A percentile compares a stretch with the other conserved stretches of the same genome.
Conservation (phyloP, 163 green algal species). For the Chlorella variabilis region DNA sequence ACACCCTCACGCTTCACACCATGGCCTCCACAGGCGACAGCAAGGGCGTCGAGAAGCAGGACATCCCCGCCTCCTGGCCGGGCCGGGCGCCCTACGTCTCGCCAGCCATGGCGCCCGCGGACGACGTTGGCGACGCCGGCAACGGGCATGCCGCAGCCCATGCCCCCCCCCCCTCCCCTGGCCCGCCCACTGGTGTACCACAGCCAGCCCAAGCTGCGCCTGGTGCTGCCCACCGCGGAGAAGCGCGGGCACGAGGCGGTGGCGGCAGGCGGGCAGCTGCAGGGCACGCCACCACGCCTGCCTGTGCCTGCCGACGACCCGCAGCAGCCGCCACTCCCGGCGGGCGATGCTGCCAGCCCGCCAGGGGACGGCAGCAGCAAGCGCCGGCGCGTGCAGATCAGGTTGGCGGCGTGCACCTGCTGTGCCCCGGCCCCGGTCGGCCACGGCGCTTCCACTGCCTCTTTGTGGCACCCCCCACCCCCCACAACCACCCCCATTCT, state of each 20-base stretch:
- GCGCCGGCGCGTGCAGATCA: neutral
- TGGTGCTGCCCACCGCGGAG: neutral
- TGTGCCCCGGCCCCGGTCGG: no score
- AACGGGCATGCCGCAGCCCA: no score
- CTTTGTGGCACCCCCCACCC: no score
- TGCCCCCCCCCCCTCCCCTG: no score
- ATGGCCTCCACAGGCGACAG: neutral
- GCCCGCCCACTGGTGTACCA: neutral
- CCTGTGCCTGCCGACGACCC: no score
- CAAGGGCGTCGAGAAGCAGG: neutral
- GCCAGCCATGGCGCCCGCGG: no score
- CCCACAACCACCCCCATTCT: no score
- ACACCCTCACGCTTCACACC: neutral
- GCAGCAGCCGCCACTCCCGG: neutral
- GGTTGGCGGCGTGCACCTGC: neutral
- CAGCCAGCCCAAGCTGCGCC: conserved; percentile 4
- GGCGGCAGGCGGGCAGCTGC: neutral
- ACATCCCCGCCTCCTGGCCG: neutral
- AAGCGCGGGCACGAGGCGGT: neutral
- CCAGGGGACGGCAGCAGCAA: neutral
- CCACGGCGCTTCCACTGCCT: no score
- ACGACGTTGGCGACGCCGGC: no score
- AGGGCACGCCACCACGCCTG: neutral
- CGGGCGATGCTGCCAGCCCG: neutral
- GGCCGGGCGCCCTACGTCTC: neutral